phyloP scores from a whole-genome alignment of 2,329 filamentous ascomycete species.

The Aspergillus ustus region DNA sequence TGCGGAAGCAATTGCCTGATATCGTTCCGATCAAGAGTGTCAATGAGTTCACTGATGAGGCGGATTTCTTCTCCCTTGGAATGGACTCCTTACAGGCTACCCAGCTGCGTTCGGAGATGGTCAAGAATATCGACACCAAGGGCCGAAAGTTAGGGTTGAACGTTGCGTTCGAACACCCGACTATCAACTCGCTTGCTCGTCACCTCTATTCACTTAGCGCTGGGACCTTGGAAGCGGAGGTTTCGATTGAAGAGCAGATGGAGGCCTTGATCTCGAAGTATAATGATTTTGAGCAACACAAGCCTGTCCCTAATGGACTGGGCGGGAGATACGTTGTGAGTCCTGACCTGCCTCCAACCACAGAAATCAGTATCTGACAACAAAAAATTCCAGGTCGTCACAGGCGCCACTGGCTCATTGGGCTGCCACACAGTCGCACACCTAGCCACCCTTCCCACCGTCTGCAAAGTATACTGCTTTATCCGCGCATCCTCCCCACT shows the following conservation, averaged over 20 bases:
- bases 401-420: conserved; percentile 68
- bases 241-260: conserved; percentile 51
- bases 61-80: conserved; percentile 63
- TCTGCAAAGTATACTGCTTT: conserved; percentile 60
- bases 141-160: conserved; percentile 58
- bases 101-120: conserved; percentile 56
- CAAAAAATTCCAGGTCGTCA: conserved; percentile 50
- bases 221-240: conserved; percentile 35
- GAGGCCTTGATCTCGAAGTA: conserved; percentile 54
- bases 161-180: conserved; percentile 63
- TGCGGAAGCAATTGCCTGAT: conserved; percentile 37
- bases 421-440: conserved; percentile 62
- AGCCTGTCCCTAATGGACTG: conserved; percentile 24
- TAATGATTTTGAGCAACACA: conserved; percentile 35
- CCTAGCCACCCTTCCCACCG: conserved; percentile 40
- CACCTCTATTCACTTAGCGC: conserved; percentile 50
- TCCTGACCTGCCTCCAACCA: not conserved
- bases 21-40: conserved; percentile 29
- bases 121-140: conserved; percentile 55
- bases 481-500: conserved; percentile 53
- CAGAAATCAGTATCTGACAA: not conserved
- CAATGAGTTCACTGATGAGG: conserved; percentile 39
- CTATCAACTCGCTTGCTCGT: conserved; percentile 50
- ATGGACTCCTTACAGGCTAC: conserved; percentile 65
- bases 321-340: conserved; percentile 32